A percentile compares a stretch with the other conserved stretches of the same genome.
Conservation (phyloP, 106 monocot genomes). For the Xerophyta viscosa region DNA sequence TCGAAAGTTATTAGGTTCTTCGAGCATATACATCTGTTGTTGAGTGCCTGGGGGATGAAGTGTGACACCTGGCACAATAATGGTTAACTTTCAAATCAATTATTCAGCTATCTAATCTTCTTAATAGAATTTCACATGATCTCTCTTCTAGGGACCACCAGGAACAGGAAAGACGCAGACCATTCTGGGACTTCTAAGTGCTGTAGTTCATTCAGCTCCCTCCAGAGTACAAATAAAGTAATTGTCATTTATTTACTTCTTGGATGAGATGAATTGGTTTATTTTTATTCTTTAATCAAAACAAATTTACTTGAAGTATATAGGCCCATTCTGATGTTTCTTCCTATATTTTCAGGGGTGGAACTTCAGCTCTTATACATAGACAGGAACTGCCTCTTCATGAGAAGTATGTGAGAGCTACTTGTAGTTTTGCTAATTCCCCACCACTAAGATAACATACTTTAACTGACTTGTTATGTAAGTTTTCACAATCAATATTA, state of each 20-base stretch:
- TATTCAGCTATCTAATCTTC: too few species aligned
- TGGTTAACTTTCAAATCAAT: too few species aligned
- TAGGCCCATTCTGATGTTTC: constrained; percentile 2
- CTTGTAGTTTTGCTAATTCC: neutral
- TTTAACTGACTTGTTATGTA: too few species aligned
- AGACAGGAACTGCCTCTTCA: constrained; percentile 29
- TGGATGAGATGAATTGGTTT: neutral
- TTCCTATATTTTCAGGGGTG: constrained; percentile 45
- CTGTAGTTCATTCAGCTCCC: constrained; percentile 90
- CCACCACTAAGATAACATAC: too few species aligned
- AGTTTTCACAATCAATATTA: too few species aligned
- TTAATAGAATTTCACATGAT: too few species aligned
- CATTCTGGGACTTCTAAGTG: constrained; percentile 93
- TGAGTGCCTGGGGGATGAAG: too few species aligned
- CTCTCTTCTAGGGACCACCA: constrained; percentile 79
- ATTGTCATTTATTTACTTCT: constrained; percentile 2
- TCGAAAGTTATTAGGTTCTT: too few species aligned
- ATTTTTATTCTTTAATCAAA: too few species aligned
- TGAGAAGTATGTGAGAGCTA: constrained; percentile 53
- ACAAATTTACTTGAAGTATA: neutral
- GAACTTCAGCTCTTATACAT: constrained; percentile 17
- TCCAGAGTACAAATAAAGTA: constrained; percentile 67
- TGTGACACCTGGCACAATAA: too few species aligned
- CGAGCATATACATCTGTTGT: too few species aligned
- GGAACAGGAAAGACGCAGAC: constrained; percentile 99